Evolutionary conservation across 2,329 filamentous ascomycete genomes (phyloP).

Genomic region (Colletotrichum plurivorum): DNA sequence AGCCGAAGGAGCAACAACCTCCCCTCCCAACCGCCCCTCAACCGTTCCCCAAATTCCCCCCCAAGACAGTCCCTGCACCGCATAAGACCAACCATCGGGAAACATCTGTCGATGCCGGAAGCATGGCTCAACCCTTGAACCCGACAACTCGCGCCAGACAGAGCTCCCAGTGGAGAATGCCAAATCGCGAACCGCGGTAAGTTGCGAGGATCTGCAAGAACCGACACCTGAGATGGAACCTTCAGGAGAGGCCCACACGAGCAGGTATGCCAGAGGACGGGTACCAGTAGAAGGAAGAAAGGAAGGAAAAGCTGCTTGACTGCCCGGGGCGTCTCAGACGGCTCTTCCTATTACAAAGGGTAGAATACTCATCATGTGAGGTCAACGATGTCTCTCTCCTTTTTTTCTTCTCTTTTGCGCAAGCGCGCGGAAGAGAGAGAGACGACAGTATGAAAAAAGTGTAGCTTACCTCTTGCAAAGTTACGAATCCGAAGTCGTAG

Average conservation of each 20-base stretch:
- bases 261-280: background rate
- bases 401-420: background rate
- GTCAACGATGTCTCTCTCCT: background rate
- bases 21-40: background rate
- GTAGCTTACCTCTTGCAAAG: constrained; percentile 5
- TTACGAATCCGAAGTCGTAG: no score
- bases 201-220: no score
- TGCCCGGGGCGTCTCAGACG: constrained; percentile 57
- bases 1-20: constrained; percentile 39
- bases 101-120: no score
- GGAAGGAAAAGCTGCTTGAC: background rate
- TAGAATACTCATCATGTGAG: constrained; percentile 57
- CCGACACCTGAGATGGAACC: no score
- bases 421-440: background rate
- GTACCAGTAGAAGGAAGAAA: constrained; percentile 38
- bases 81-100: no score
- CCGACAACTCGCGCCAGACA: no score
- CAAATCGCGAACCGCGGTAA: no score
- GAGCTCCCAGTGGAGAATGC: no score
- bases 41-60: background rate
- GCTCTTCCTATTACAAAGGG: constrained; percentile 62
- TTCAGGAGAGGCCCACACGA: no score
- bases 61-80: background rate
- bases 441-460: background rate
- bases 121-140: no score